These are phyloP conservation scores for Phytophthora kernoviae DNA, from an alignment of 352 stramenopile species.

Conservation along the genomic window DNA sequence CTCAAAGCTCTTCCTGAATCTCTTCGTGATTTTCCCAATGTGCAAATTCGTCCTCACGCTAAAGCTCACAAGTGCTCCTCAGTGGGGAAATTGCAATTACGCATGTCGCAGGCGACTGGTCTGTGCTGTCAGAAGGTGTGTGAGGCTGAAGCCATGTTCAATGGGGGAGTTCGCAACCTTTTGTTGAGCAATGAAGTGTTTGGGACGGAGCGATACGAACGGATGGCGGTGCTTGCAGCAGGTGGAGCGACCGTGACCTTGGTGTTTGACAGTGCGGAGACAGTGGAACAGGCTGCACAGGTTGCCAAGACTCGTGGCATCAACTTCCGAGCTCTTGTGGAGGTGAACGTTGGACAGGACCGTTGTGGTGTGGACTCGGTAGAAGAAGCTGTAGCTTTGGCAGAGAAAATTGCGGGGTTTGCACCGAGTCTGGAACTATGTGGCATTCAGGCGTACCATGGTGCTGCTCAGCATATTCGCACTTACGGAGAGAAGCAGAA, in stretches of 20 bases:
- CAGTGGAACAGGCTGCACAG: conserved; percentile 43
- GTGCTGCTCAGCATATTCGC: conserved; percentile 75
- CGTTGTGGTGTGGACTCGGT: conserved; percentile 69
- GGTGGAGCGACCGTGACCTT: conserved; percentile 55
- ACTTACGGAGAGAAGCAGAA: conserved; percentile 50
- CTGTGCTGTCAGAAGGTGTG: conserved; percentile 76
- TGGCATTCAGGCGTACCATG: conserved; percentile 80
- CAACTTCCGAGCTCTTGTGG: conserved; percentile 61
- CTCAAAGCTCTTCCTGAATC: conserved; percentile 42
- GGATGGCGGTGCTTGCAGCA: conserved; percentile 49
- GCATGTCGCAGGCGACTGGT: conserved; percentile 47
- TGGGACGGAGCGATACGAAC: conserved; percentile 44
- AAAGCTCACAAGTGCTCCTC: conserved; percentile 75
- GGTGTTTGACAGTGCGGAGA: conserved; percentile 59
- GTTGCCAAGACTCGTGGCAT: conserved; percentile 30
- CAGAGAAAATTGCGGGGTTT: conserved; percentile 30
- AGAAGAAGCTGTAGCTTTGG: conserved; percentile 50
- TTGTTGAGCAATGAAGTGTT: conserved; percentile 78
- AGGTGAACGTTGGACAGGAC: conserved; percentile 78
- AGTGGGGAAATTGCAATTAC: conserved; percentile 55
- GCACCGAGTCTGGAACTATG: conserved; percentile 36
- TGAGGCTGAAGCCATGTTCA: conserved; percentile 77
- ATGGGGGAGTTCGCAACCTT: conserved; percentile 54
- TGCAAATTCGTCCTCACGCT: conserved; percentile 68
- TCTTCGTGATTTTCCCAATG: conserved; percentile 25